Evolutionary conservation across 768 basidiomycete species (phyloP).

Genomic region (Naganishia onofrii): DNA sequence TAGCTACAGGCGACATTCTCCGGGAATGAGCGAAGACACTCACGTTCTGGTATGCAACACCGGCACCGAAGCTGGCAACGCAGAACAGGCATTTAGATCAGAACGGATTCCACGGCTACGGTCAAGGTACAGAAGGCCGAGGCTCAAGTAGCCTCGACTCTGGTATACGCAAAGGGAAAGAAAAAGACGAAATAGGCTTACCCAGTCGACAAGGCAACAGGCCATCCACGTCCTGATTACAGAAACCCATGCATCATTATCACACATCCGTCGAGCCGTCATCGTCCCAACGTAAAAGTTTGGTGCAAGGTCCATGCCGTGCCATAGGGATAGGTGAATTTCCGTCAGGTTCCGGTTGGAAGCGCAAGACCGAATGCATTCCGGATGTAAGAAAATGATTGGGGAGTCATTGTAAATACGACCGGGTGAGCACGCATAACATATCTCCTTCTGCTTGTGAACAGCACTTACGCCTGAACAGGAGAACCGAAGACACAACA

Average conservation of each 20-base stretch:
- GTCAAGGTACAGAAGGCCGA: too few relatives aligned
- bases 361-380: background rate
- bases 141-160: too few relatives aligned
- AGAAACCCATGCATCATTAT: background rate
- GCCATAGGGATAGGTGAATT: background rate
- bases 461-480: conserved; percentile 50
- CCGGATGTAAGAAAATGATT: background rate
- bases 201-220: conserved; percentile 52
- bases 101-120: background rate
- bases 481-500: conserved; percentile 52
- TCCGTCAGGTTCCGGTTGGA: background rate
- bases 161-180: background rate
- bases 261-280: background rate
- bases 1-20: background rate
- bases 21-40: conserved; percentile 24
- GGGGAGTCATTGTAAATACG: background rate
- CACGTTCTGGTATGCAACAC: conserved; percentile 52
- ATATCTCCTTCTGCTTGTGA: background rate
- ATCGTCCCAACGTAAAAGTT: background rate
- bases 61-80: conserved; percentile 47
- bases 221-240: conserved; percentile 51
- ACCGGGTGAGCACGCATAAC: background rate
- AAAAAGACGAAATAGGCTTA: conserved; percentile 34
- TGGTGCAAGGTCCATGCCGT: background rate
- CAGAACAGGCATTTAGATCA: background rate